Evolutionary conservation across 2,329 filamentous ascomycete species (phyloP).

Genomic region (Trichoderma afroharzianum): DNA sequence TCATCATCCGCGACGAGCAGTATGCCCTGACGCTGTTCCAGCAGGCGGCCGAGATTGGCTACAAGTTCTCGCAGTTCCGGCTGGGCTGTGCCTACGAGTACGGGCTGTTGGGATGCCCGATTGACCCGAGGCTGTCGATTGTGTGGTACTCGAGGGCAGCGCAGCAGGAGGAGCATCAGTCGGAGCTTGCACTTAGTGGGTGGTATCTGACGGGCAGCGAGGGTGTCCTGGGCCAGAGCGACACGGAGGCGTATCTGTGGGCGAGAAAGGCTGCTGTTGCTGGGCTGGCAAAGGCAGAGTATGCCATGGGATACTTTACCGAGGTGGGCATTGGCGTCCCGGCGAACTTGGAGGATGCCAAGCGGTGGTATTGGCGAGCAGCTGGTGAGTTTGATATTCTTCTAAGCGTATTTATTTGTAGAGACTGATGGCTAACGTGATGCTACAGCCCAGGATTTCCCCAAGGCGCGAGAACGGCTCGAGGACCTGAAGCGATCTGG

Average conservation of each 20-base stretch:
- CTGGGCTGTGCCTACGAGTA: conserved; percentile 89
- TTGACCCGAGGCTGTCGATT: conserved; percentile 82
- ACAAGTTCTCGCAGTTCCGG: conserved; percentile 92
- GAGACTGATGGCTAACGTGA: conserved; percentile 25
- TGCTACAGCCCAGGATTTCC: conserved; percentile 78
- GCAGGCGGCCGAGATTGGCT: conserved; percentile 82
- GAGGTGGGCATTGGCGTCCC: conserved; percentile 89
- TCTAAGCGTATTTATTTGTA: neutral
- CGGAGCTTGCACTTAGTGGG: conserved; percentile 78
- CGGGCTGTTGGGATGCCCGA: conserved; percentile 73
- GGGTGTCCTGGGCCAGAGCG: conserved; percentile 83
- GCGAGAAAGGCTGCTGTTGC: conserved; percentile 87
- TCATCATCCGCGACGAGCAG: conserved; percentile 73
- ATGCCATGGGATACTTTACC: conserved; percentile 95
- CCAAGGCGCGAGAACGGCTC: conserved; percentile 85
- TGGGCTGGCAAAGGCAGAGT: conserved; percentile 88
- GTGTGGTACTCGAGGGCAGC: conserved; percentile 92
- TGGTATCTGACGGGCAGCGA: conserved; percentile 94
- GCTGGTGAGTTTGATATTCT: conserved; percentile 66
- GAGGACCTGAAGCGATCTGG: conserved; percentile 86
- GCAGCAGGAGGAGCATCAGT: conserved; percentile 89
- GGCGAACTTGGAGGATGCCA: conserved; percentile 87
- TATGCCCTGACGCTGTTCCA: conserved; percentile 81
- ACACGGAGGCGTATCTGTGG: conserved; percentile 97
- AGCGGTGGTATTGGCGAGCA: conserved; percentile 96